Evolutionary conservation across 768 basidiomycete genomes (phyloP), one percentile per base, ranked within the genome.

Genomic region (Trametes cinnabarina): DNA sequence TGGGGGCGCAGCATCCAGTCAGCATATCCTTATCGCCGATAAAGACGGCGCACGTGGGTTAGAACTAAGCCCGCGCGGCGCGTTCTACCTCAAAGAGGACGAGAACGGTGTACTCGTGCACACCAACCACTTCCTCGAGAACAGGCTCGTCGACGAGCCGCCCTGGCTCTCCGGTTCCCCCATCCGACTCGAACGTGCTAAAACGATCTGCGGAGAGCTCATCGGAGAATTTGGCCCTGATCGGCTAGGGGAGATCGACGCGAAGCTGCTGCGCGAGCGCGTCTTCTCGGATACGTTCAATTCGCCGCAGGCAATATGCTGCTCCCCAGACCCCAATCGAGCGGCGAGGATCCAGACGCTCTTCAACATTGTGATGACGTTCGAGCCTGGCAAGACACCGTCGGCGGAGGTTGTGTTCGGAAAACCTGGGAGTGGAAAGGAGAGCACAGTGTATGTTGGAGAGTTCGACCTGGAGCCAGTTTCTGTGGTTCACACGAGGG

Each of bases 51-150:
- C 65, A 11, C 65, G 65, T 14, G 66, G 68, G 1, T 65, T 72
- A 44, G 73, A 74, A 62, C 65, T 74, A 40, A 69, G 71, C 8
- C 72, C 72, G 20, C 59, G 57, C 9, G 69, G 70, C 22, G 63
- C 58, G 17, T 52, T 58, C 40, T 66, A 71, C 53, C 60, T 74
- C 19, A 40, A 47, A 5, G 67, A 64, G 41, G 67, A 72, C 60
- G 46, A 56, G 19, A 37, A 66, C 51, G 70, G 72, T 12, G 39
- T 71, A 14, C 47, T 74, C 56, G 61, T 64, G n/a, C 73, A 74
- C 64, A 72, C 72, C 25, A 74, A 74, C 63, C 73, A 74, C 61
- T 72, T 74, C 55, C 63, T 74, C 4, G 56, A 63, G 61, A 72
- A 69, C 63, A 68, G 49, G 55, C 59, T 68, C 34, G 68, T 72